Percentiles rank a stretch among this genome's conserved stretches.
phyloP scores from a whole-genome alignment of 2,329 filamentous ascomycete genomes.

The Colletotrichum sp. region DNA sequence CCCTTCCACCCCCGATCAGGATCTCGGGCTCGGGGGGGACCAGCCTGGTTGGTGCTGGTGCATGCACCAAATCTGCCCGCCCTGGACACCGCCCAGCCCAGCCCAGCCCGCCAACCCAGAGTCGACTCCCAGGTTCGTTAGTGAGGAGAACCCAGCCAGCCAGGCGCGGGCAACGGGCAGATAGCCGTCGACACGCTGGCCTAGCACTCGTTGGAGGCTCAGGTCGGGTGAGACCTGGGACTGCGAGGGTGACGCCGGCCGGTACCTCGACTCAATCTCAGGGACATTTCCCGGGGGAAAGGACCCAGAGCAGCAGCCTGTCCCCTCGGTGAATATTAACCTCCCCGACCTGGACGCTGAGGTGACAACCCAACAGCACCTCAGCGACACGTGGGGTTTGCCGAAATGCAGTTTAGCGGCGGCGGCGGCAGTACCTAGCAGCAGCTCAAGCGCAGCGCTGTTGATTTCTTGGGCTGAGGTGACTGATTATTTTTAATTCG shows the following conservation, averaged over 20 bases:
- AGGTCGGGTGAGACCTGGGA: neutral
- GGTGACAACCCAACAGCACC: neutral
- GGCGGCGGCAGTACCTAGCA: neutral
- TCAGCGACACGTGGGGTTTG: constrained; percentile 15
- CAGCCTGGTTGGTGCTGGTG: neutral
- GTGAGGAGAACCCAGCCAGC: neutral
- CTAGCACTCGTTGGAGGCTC: neutral
- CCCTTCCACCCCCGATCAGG: constrained; percentile 11
- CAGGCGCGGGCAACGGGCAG: neutral
- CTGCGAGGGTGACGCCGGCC: constrained; percentile 1
- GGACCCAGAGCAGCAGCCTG: neutral
- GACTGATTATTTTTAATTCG: neutral
- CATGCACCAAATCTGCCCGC: constrained; percentile 7
- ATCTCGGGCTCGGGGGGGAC: constrained; percentile 9
- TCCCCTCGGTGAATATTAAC: constrained; percentile 14
- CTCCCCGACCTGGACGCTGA: neutral
- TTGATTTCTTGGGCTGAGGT: neutral
- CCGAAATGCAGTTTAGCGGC: constrained; percentile 17
- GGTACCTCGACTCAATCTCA: constrained; percentile 4
- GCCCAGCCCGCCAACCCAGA: neutral
- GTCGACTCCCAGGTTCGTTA: neutral
- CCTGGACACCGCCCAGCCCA: constrained; percentile 7
- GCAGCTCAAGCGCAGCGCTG: constrained; percentile 6
- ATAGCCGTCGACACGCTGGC: neutral
- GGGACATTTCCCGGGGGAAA: constrained; percentile 4